Conservation (phyloP, 768 basidiomycete species). For the Boletus insuetus region DNA sequence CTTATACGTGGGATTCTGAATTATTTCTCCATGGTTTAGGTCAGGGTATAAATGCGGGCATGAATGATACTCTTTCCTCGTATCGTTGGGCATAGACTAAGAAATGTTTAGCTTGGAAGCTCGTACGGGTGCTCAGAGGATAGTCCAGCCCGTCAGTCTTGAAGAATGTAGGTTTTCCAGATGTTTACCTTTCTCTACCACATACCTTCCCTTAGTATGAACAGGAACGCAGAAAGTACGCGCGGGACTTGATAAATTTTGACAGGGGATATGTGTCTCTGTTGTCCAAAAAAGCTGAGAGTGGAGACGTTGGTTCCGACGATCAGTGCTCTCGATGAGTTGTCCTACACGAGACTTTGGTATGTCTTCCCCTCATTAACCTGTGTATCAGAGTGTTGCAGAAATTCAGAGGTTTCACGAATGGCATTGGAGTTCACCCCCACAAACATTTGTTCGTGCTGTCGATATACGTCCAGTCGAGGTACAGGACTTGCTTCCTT, state of each 20-base stretch:
- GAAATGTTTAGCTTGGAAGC: neutral
- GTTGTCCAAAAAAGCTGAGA: neutral
- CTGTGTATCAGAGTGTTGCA: neutral
- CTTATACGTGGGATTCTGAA: neutral
- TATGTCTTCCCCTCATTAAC: neutral
- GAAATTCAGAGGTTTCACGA: neutral
- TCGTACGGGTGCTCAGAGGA: neutral
- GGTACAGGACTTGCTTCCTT: neutral
- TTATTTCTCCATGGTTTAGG: neutral
- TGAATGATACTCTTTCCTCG: neutral
- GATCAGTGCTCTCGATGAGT: neutral
- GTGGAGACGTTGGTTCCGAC: neutral
- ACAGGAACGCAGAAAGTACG: neutral
- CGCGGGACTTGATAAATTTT: neutral
- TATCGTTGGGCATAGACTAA: neutral
- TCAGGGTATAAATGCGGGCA: neutral
- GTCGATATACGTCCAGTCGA: neutral
- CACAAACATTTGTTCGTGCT: neutral
- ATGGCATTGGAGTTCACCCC: neutral
- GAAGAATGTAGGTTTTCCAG: neutral
- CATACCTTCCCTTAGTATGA: neutral
- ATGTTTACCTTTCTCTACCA: neutral
- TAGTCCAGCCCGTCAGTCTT: neutral
- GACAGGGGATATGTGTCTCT: neutral
- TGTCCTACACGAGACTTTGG: neutral